Conservation (phyloP, 2,329 filamentous ascomycete genomes). For the Fusarium sp. region DNA sequence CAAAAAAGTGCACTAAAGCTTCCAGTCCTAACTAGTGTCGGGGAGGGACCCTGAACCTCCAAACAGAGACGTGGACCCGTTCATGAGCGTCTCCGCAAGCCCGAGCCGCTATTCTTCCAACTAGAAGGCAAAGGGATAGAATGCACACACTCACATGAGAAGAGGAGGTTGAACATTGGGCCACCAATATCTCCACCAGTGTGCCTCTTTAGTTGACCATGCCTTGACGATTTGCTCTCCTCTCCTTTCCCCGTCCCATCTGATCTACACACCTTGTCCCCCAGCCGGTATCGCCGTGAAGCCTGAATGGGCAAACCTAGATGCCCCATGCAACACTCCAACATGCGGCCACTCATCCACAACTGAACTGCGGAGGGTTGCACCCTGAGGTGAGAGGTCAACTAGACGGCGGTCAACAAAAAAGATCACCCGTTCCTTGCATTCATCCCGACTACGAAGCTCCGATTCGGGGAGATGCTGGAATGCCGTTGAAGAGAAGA, state of each 20-base stretch:
- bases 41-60: slow-evolving; percentile 25
- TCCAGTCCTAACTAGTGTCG: slow-evolving; percentile 3
- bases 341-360: not conserved
- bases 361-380: slow-evolving; percentile 17
- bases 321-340: not conserved
- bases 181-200: not conserved
- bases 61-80: not conserved
- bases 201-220: not conserved
- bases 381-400: slow-evolving; percentile 9
- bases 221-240: not conserved
- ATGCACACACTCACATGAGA: not conserved
- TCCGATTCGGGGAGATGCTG: slow-evolving; percentile 14
- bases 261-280: not conserved
- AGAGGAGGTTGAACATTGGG: not conserved
- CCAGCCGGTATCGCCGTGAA: slow-evolving; percentile 25
- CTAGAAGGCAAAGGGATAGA: not conserved
- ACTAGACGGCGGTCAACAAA: slow-evolving; percentile 16
- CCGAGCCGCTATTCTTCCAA: not conserved
- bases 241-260: not conserved
- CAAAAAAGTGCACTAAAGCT: slow-evolving; percentile 7
- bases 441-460: slow-evolving; percentile 14
- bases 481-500: not conserved
- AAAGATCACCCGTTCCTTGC: slow-evolving; percentile 25
- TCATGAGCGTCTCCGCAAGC: not conserved
- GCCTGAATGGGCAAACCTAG: not conserved